Percentiles rank a stretch among this genome's conserved stretches.
Evolutionary conservation across 306 rosid genomes (phyloP).

Genomic region (Cotoneaster glaucophyllus): DNA sequence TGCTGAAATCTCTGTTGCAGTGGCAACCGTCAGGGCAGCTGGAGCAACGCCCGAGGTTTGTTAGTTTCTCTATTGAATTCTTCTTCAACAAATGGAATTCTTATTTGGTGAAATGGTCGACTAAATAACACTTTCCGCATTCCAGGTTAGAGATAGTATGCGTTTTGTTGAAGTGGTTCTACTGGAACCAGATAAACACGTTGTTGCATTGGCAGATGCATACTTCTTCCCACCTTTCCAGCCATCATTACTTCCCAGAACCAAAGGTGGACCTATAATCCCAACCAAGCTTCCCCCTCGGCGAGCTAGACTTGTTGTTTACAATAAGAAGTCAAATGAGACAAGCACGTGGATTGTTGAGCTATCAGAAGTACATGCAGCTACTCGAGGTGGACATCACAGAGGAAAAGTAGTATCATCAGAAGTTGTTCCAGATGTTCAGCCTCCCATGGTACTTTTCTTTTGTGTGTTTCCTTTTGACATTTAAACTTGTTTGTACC

Average conservation of each 20-base stretch:
- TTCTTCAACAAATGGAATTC: neutral
- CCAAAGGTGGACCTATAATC: constrained; percentile 73
- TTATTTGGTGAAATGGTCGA: neutral
- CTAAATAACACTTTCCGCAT: neutral
- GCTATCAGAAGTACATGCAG: constrained; percentile 88
- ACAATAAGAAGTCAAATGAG: constrained; percentile 70
- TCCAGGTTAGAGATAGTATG: constrained; percentile 87
- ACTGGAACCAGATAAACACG: constrained; percentile 77
- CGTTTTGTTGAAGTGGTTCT: constrained; percentile 82
- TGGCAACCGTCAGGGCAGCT: constrained; percentile 89
- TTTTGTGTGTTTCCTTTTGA: neutral
- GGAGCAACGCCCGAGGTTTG: constrained; percentile 89
- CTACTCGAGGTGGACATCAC: constrained; percentile 90
- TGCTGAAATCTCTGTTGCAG: constrained; percentile 84
- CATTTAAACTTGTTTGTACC: neutral
- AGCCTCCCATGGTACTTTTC: constrained; percentile 79
- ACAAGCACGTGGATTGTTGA: constrained; percentile 74
- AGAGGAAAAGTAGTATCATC: constrained; percentile 84
- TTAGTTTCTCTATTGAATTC: constrained; percentile 5
- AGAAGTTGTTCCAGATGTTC: constrained; percentile 66
- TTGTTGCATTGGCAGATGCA: constrained; percentile 87
- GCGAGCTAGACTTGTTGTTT: constrained; percentile 79
- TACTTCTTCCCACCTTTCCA: constrained; percentile 93
- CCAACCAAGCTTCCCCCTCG: constrained; percentile 86
- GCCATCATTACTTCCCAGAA: constrained; percentile 78